Evolutionary conservation across 352 stramenopile species (phyloP).

Genomic region (Pythium pyrilobum): DNA sequence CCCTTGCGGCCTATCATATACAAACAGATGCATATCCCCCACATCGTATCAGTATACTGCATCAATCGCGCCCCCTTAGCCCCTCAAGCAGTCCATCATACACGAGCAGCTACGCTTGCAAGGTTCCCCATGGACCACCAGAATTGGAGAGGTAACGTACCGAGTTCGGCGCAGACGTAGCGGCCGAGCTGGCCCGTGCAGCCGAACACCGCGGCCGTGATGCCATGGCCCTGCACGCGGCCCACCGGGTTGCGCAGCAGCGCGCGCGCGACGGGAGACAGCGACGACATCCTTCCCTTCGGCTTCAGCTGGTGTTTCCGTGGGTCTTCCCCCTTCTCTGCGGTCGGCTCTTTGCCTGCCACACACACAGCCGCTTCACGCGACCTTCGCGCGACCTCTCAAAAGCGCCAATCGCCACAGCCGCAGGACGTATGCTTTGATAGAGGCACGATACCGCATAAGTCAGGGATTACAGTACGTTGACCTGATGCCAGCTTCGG

Average conservation of each 20-base stretch:
- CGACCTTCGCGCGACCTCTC: constrained; percentile 35
- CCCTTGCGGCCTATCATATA: constrained; percentile 48
- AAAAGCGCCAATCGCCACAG: too few species aligned
- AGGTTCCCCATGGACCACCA: constrained; percentile 18
- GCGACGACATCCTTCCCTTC: constrained; percentile 60
- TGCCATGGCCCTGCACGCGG: constrained; percentile 63
- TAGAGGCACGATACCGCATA: too few species aligned
- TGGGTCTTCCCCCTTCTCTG: constrained; percentile 7
- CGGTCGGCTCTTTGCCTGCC: constrained; percentile 15
- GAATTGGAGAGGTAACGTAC: constrained; percentile 40
- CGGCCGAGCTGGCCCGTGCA: constrained; percentile 92
- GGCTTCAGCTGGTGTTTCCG: background rate
- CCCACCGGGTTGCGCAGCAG: constrained; percentile 72
- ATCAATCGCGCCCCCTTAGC: background rate
- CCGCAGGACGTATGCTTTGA: too few species aligned
- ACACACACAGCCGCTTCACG: constrained; percentile 15
- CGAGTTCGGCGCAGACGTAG: constrained; percentile 93
- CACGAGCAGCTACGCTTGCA: background rate
- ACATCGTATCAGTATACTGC: background rate
- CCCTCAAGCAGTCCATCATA: too few species aligned
- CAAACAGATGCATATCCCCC: background rate
- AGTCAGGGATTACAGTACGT: background rate
- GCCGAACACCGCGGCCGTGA: constrained; percentile 95
- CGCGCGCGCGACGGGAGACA: constrained; percentile 74
- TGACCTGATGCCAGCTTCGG: background rate